phyloP scores from a whole-genome alignment of 163 green algal species.

The Scenedesmus sp. region DNA sequence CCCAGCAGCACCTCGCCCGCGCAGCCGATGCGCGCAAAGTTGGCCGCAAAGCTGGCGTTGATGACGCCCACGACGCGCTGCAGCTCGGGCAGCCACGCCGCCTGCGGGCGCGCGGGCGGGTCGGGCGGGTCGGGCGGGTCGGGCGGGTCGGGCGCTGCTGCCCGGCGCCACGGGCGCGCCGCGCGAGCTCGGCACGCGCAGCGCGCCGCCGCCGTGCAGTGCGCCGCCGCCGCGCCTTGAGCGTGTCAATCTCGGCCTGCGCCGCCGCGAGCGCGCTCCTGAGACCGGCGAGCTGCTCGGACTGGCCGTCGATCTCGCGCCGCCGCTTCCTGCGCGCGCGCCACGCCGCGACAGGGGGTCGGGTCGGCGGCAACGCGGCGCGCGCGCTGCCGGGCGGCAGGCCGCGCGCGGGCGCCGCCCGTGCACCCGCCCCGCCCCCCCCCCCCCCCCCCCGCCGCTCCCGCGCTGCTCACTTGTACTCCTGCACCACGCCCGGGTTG shows the following conservation, averaged over 20 bases:
- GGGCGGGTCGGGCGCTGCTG: too few species aligned
- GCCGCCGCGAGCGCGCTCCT: not conserved
- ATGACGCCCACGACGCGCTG: slow-evolving; percentile 75
- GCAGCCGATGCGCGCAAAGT: slow-evolving; percentile 83
- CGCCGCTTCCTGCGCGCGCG: slow-evolving; percentile 22
- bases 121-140: too few species aligned
- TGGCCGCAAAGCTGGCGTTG: slow-evolving; percentile 77
- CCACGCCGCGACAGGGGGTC: not conserved
- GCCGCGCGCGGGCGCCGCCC: too few species aligned
- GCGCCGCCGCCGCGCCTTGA: slow-evolving; percentile 38
- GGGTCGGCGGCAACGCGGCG: too few species aligned
- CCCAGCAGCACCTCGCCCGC: slow-evolving; percentile 81
- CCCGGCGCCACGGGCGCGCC: too few species aligned
- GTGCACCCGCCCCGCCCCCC: slow-evolving; percentile 2
- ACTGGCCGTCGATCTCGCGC: slow-evolving; percentile 39
- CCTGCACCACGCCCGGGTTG: slow-evolving; percentile 78
- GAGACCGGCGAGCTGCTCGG: slow-evolving; percentile 11
- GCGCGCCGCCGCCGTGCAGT: too few species aligned
- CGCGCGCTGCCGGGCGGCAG: too few species aligned
- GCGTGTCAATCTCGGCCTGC: slow-evolving; percentile 17
- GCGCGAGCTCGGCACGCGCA: too few species aligned
- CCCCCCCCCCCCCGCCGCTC: not conserved
- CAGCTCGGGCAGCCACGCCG: slow-evolving; percentile 83
- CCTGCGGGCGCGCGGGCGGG: slow-evolving; percentile 17
- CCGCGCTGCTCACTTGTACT: slow-evolving; percentile 57